phyloP scores from a whole-genome alignment of 805 yeast genomes.

The Yarrowia bubula region DNA sequence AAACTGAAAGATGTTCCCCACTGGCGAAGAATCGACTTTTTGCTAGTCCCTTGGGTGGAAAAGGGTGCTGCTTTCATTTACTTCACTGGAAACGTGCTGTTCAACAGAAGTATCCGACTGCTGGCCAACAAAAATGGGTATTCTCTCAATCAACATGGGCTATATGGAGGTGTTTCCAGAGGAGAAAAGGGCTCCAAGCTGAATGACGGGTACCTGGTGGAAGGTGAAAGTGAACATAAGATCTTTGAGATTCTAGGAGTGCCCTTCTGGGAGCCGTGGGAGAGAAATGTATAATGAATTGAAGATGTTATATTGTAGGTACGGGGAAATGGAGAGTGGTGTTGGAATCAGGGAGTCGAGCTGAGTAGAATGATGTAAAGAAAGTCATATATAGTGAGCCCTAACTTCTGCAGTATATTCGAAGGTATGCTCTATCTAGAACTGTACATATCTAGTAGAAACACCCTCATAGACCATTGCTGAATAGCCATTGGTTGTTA shows the following conservation, averaged over 20 bases:
- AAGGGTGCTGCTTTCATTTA: conserved; percentile 51
- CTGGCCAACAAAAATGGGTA: conserved; percentile 45
- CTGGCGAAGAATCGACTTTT: conserved; percentile 56
- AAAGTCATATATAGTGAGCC: too few relatives aligned
- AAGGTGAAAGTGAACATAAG: conserved; percentile 45
- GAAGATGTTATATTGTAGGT: too few relatives aligned
- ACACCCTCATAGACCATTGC: too few relatives aligned
- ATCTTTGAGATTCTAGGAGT: conserved; percentile 50
- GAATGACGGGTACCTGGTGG: conserved; percentile 40
- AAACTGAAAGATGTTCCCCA: conserved; percentile 35
- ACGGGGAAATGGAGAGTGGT: too few relatives aligned
- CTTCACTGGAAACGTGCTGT: conserved; percentile 54
- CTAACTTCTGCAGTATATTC: too few relatives aligned
- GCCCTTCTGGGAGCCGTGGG: conserved; percentile 40
- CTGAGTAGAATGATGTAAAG: too few relatives aligned
- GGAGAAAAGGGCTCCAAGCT: conserved; percentile 28
- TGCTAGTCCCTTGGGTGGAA: conserved; percentile 47
- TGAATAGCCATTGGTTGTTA: too few relatives aligned
- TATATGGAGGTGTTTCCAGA: conserved; percentile 36
- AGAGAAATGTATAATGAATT: conserved; percentile 34
- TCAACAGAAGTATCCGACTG: conserved; percentile 49
- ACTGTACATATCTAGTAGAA: too few relatives aligned
- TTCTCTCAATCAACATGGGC: conserved; percentile 47
- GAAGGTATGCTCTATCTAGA: too few relatives aligned
- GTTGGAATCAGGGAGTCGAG: too few relatives aligned